Percentiles rank a stretch among this genome's conserved stretches.
Evolutionary conservation across 2,329 filamentous ascomycete genomes (phyloP).

Genomic region (Colletotrichum graminicola): DNA sequence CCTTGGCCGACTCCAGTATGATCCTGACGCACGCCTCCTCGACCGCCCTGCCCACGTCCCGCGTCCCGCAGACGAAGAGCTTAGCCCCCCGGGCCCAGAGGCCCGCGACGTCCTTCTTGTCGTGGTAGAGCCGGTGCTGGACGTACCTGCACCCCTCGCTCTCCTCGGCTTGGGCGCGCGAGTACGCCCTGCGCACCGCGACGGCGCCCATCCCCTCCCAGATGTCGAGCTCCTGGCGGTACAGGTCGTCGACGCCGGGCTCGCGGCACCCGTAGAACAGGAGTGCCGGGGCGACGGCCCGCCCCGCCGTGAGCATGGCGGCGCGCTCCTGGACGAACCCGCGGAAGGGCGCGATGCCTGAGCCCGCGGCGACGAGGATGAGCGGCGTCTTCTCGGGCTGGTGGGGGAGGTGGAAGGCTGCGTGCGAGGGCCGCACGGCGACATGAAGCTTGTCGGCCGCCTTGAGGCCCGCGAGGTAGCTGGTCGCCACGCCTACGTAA

Average conservation of each 20-base stretch:
- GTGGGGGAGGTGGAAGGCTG: conserved; percentile 58
- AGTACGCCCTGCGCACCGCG: conserved; percentile 69
- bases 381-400: conserved; percentile 54
- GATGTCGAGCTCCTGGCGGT: conserved; percentile 55
- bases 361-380: conserved; percentile 56
- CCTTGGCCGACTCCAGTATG: conserved; percentile 45
- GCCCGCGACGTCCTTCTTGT: conserved; percentile 48
- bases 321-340: conserved; percentile 44
- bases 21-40: conserved; percentile 48
- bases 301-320: conserved; percentile 61
- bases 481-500: conserved; percentile 71
- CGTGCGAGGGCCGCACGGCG: conserved; percentile 58
- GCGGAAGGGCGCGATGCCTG: conserved; percentile 52
- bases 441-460: conserved; percentile 61
- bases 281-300: conserved; percentile 51
- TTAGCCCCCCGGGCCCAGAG: conserved; percentile 58
- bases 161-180: conserved; percentile 48
- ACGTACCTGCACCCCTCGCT: conserved; percentile 63
- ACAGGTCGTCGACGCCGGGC: conserved; percentile 59
- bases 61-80: conserved; percentile 72
- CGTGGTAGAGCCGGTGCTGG: conserved; percentile 57
- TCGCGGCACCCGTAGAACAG: conserved; percentile 64
- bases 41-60: conserved; percentile 57
- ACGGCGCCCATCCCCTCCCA: conserved; percentile 65
- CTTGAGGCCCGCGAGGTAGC: conserved; percentile 66